Conservation (phyloP, 148 eudicot genomes). For the Camellia japonica region DNA sequence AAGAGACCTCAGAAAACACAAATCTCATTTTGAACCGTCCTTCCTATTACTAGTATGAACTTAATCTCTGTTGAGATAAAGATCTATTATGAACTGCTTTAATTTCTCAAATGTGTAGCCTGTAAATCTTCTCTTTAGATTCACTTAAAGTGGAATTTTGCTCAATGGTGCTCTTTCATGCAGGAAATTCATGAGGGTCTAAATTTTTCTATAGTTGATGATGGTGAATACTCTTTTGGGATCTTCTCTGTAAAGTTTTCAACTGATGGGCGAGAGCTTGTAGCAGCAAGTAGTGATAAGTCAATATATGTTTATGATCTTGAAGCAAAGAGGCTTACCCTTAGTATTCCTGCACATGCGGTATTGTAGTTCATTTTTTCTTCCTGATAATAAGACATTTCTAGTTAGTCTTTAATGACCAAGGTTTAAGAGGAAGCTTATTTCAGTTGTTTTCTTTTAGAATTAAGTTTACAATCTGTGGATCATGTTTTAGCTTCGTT, state of each 20-base stretch:
- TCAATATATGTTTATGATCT: constrained; percentile 85
- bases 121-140: neutral
- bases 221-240: constrained; percentile 56
- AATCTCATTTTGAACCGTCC: neutral
- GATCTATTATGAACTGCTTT: neutral
- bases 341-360: constrained; percentile 68
- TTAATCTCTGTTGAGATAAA: neutral
- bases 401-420: constrained; percentile 1
- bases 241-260: constrained; percentile 87
- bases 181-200: constrained; percentile 94
- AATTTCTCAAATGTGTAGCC: neutral
- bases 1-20: neutral
- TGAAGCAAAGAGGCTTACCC: constrained; percentile 48
- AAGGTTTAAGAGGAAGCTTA: neutral
- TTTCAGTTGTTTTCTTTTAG: neutral
- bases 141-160: neutral
- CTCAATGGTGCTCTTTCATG: constrained; percentile 12
- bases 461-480: constrained; percentile 4
- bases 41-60: neutral
- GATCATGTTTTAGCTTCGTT: constrained; percentile 3
- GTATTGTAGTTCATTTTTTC: constrained; percentile 26
- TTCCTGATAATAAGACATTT: neutral
- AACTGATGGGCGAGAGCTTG: constrained; percentile 83
- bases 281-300: constrained; percentile 71
- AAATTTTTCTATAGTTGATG: constrained; percentile 51